These are phyloP conservation scores for Mortierella sp. DNA, from an alignment of 371 early-diverging fungal genomes.

Conservation along the genomic window DNA sequence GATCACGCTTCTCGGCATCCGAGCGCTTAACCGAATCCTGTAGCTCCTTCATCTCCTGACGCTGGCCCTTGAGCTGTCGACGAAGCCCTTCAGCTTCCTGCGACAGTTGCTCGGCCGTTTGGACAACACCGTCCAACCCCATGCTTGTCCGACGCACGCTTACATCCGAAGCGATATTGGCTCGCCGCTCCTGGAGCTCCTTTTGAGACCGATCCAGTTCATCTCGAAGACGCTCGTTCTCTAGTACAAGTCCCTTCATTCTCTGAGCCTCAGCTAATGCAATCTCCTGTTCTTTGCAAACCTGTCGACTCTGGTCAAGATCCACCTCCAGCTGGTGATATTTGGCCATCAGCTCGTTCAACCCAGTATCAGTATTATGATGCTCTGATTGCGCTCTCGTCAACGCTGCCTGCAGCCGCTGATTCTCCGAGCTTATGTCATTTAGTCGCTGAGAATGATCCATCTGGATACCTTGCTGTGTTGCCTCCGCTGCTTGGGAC, in stretches of 20 bases:
- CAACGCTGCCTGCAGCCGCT: slow-evolving; percentile 8
- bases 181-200: slow-evolving; percentile 10
- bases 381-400: background rate
- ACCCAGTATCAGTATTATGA: background rate
- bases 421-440: slow-evolving; percentile 15
- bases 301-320: slow-evolving; percentile 15
- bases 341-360: background rate
- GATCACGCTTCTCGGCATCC: slow-evolving; percentile 33
- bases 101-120: slow-evolving; percentile 30
- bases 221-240: slow-evolving; percentile 27
- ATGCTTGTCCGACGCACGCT: background rate
- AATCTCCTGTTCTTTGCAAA: slow-evolving; percentile 7
- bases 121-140: background rate
- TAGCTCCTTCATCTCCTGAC: slow-evolving; percentile 37
- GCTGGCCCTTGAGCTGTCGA: slow-evolving; percentile 49
- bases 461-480: background rate
- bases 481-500: slow-evolving; percentile 1
- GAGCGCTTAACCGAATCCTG: slow-evolving; percentile 38
- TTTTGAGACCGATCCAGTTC: slow-evolving; percentile 12
- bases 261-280: slow-evolving; percentile 8
- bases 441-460: slow-evolving; percentile 18
- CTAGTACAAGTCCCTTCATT: slow-evolving; percentile 7
- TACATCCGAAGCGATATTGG: background rate
- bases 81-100: slow-evolving; percentile 41
- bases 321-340: slow-evolving; percentile 19